phyloP scores from a whole-genome alignment of 495 filamentous ascomycete species.

The Opeltia flavorubescens region DNA sequence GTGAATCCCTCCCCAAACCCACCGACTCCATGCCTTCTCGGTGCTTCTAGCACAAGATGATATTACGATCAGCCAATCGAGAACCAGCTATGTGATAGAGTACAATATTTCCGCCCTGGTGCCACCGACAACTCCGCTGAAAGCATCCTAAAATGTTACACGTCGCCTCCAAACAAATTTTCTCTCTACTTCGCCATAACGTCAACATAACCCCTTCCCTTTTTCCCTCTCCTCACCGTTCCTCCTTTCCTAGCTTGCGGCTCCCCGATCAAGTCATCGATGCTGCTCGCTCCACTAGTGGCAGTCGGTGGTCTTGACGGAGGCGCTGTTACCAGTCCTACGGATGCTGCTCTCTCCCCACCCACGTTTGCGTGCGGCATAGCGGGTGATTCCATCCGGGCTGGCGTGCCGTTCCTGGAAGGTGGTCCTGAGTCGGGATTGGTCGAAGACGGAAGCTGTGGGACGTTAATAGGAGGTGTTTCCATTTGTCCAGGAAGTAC shows the following conservation, averaged over 20 bases:
- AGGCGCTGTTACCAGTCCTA: constrained; percentile 14
- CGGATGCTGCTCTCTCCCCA: constrained; percentile 9
- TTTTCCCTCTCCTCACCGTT: constrained; percentile 59
- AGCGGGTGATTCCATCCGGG: constrained; percentile 21
- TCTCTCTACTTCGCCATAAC: constrained; percentile 54
- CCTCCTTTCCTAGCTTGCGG: constrained; percentile 52
- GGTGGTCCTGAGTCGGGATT: constrained; percentile 23
- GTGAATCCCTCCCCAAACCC: too few species aligned
- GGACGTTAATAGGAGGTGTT: constrained; percentile 27
- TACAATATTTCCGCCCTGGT: too few species aligned
- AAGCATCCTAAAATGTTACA: not conserved
- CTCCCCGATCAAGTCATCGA: constrained; percentile 70
- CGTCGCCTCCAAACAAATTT: constrained; percentile 1
- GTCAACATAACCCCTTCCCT: constrained; percentile 76
- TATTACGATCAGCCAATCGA: too few species aligned
- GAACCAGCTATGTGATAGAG: too few species aligned
- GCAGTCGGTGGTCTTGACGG: constrained; percentile 42
- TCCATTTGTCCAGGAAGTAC: constrained; percentile 18
- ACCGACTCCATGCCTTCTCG: too few species aligned
- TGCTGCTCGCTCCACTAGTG: constrained; percentile 66
- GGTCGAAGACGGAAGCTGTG: constrained; percentile 22
- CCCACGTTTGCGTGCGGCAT: constrained; percentile 16
- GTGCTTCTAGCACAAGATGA: too few species aligned
- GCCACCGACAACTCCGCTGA: too few species aligned
- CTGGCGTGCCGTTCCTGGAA: constrained; percentile 20